Conservation (phyloP, 2,329 filamentous ascomycete genomes). For the Colletotrichum sp. region DNA sequence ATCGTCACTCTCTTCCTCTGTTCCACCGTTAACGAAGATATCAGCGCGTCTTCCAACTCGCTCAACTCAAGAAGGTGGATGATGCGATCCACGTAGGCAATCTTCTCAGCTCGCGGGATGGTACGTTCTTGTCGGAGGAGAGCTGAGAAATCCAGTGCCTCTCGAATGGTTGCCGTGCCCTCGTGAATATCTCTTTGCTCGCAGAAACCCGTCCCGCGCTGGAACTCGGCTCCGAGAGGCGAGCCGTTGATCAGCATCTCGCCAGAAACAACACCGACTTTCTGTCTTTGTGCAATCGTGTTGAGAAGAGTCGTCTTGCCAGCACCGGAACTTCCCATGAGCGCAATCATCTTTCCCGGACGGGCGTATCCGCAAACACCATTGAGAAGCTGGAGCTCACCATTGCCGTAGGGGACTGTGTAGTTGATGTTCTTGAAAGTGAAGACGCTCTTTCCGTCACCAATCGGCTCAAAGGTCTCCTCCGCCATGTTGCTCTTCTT, state of each 20-base stretch:
- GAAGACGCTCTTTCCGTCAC: slow-evolving; percentile 67
- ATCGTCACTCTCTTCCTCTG: slow-evolving; percentile 71
- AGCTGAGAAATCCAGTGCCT: slow-evolving; percentile 72
- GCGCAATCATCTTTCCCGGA: slow-evolving; percentile 78
- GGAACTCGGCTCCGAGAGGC: slow-evolving; percentile 63
- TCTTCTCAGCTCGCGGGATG: slow-evolving; percentile 62
- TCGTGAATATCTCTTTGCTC: slow-evolving; percentile 75
- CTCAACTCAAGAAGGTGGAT: slow-evolving; percentile 69
- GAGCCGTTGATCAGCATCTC: slow-evolving; percentile 68
- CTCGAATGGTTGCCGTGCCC: slow-evolving; percentile 67
- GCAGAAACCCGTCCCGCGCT: slow-evolving; percentile 71
- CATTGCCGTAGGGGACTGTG: slow-evolving; percentile 59
- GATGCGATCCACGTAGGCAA: slow-evolving; percentile 70
- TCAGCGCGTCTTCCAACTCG: slow-evolving; percentile 68
- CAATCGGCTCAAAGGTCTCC: slow-evolving; percentile 49
- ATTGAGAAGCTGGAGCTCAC: slow-evolving; percentile 9
- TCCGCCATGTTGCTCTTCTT: slow-evolving; percentile 25
- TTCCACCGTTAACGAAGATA: slow-evolving; percentile 54
- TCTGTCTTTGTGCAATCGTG: slow-evolving; percentile 75
- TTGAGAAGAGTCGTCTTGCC: slow-evolving; percentile 87
- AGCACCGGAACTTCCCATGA: slow-evolving; percentile 82
- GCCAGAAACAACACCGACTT: slow-evolving; percentile 65
- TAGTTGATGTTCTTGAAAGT: slow-evolving; percentile 76
- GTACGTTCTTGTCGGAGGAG: slow-evolving; percentile 64
- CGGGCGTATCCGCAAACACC: slow-evolving; percentile 76